These are phyloP conservation scores for Oryza meridionalis DNA, from an alignment of 176 grass and related monocot species.

Conservation along the genomic window DNA sequence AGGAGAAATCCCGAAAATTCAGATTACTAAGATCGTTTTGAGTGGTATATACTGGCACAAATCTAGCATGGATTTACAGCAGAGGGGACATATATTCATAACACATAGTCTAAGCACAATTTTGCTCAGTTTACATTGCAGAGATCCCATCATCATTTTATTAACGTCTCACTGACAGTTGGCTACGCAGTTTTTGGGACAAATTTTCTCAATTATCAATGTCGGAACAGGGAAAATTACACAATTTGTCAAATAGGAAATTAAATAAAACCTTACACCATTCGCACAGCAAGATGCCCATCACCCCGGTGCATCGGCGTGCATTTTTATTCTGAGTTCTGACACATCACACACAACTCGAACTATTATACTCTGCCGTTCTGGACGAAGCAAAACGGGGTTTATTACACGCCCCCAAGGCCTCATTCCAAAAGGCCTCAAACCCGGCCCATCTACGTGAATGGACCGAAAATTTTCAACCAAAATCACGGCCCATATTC, in stretches of 20 bases:
- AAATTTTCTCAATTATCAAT: background rate
- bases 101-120: too few species aligned
- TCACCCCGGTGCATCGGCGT: constrained; percentile 15
- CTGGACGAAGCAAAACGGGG: constrained; percentile 56
- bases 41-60: too few species aligned
- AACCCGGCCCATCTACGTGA: background rate
- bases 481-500: background rate
- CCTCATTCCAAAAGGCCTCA: background rate
- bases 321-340: constrained; percentile 20
- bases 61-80: too few species aligned
- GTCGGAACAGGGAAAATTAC: background rate
- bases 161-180: background rate
- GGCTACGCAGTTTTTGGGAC: background rate
- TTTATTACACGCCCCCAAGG: constrained; percentile 31
- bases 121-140: background rate
- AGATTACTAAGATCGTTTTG: too few species aligned
- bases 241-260: background rate
- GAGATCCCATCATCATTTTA: background rate
- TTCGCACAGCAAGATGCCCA: constrained; percentile 20
- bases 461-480: background rate
- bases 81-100: too few species aligned
- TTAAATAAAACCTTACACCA: background rate
- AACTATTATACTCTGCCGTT: constrained; percentile 12
- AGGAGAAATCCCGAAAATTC: too few species aligned
- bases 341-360: background rate